Evolutionary conservation across 192 early-diverging fungal species (phyloP), one percentile per base, ranked within the genome.

Genomic region (Umbelopsis sp.): DNA sequence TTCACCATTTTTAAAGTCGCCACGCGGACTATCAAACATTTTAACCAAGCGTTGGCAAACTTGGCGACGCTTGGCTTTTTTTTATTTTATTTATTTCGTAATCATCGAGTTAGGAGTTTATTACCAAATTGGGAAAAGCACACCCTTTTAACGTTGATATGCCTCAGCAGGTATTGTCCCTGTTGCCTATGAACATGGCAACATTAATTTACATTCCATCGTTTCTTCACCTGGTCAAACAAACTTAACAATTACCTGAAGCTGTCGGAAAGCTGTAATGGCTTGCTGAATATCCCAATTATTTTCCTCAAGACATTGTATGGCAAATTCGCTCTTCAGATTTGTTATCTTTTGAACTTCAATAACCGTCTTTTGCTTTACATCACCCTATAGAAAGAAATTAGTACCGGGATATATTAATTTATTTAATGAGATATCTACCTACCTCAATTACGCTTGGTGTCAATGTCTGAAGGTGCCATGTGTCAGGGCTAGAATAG

Each of bases 281-380:
- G 56, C 56, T 36, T 62, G 56, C 4, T 29, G 26, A 17, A 62
- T 31, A 20, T 62, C 56, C 56, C 56, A 62, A 3, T 32, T 32
- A 34, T 62, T 62, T 34, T 62, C 56, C 17, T 62, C 29, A 34
- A 62, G 56, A 34, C 56, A 62, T 32, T 62, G 56, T 6, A n/a
- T 62, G 3, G 56, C 56, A 20, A 62, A 62, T 31, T 62, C 56
- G 16, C 4, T 7, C 31, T 34, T 62, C 29, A 62, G 29, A 4
- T 31, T 31, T 2, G 25, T 62, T 32, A 62, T 62, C 26, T 31
- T 62, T 20, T 62, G 56, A 11, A 62, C 56, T 17, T 62, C 56
- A 20, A 12, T 2, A 34, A 62, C 26, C 31, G 34, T 32, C 10
- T 29, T 14, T 29, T 34, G 26, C 31, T 36, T 62, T 16, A 62